Evolutionary conservation across 2,329 filamentous ascomycete species (phyloP), one percentile per base, ranked within the genome.

Genomic region (Rutstroemia sp.): DNA sequence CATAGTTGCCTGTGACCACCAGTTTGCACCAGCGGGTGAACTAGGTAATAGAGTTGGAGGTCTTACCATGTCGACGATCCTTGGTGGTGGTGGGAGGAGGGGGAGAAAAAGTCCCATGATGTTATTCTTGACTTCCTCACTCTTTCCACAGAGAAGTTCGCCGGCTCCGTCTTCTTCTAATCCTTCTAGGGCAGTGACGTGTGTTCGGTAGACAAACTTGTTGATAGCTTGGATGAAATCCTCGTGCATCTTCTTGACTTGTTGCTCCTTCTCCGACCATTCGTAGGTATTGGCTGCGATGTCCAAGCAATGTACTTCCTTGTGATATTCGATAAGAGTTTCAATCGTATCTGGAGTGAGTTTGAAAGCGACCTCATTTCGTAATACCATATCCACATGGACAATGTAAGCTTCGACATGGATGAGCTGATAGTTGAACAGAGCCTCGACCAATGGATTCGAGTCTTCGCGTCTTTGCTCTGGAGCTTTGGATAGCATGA

Each of bases 351-450:
- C 94, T 58, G 86, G 83, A 23, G 92, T 97, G 69, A 99, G 82
- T 81, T 99, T 99, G 82, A 92, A 97, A 65, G 92, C 94, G 69
- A 99, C 91, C 77, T 97, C 94, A 72, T 95, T 94, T 74, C 92
- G 88, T 68, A 95, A 84, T 59, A 99, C 92, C 91, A 97, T 96
- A 77, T 99, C 94, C 73, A 99, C 91, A 73, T 97, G 92, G 60
- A 99, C 94, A 66, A 97, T 92, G 72, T 99, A 99, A 52, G 94
- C 94, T 75, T 97, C 92, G 66, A 97, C 78, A 71, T 96, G 90
- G 69, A 96, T 78, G 70, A 96, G 82, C 77, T 95, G 88, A 74
- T 92, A 94, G 80, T 95, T 95, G 81, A 88, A 90, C 61, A 96
- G 77, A 62, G 88, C 89, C 74, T 96, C 91, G 64, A 92, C 79